Evolutionary conservation across 1,284 basidiomycete genomes (phyloP), one percentile per base, ranked within the genome.

Genomic region (Tetrapyrgos nigripes): DNA sequence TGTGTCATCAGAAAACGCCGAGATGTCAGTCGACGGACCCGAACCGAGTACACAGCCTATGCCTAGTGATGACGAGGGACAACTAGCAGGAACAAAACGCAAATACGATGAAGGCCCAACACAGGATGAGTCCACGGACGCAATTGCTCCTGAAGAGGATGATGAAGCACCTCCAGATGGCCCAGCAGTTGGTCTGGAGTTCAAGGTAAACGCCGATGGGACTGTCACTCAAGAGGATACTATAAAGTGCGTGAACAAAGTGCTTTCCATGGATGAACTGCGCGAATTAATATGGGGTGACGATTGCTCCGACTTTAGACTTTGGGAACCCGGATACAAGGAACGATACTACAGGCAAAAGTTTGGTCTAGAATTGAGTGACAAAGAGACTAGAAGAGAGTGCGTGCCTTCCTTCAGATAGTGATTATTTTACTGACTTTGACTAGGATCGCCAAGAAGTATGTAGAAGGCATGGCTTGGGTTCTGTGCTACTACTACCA

Each of bases 401-500:
- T 96, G 68, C 68, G 87, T 80, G 23, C 43, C 35, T 8, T 28
- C 51, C 56, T 29, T 13, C 58, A 33, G 50, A 29, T 53, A 50
- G 14, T 50, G 35, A 29, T 50, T 23, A 53, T 57, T 21, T 43
- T 56, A 26, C 58, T 71, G 28, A 75, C 28, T 45, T 29, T 31
- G 46, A 62, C 19, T 66, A 97, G 95, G 61, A 72, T 99, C 57
- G 92, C 94, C 3, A 86, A 84, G 62, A 76, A 79, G 35, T 99
- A 99, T 73, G 83, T 98, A 58, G 96, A 99, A 77, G 97, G 97
- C 44, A 82, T 99, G 52, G 89, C 89, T 58, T 99, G 97, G 97
- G 97, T 99, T 0, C 77, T 99, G 53, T 90, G 92, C 60, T 99
- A 99, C 77, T 99, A 99, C 73, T 99, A 98, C 75, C 97, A 98